Evolutionary conservation across 768 basidiomycete genomes (phyloP).

Genomic region (Leccinellum luteum): DNA sequence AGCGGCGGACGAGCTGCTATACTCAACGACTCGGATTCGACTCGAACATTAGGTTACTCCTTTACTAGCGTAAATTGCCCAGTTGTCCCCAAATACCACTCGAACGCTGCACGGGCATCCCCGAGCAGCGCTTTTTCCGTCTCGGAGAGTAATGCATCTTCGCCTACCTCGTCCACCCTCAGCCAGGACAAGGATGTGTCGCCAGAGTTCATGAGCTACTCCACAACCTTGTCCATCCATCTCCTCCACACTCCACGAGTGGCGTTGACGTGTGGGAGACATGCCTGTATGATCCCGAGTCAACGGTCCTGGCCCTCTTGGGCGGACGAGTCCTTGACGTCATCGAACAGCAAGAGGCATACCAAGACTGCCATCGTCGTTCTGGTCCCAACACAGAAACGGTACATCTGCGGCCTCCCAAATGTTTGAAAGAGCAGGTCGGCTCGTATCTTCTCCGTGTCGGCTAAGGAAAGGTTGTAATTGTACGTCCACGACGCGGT

Average conservation of each 20-base stretch:
- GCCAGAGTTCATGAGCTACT: constrained; percentile 11
- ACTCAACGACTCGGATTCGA: neutral
- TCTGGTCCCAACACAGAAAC: constrained; percentile 17
- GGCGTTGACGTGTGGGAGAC: constrained; percentile 15
- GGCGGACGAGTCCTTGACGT: constrained; percentile 3
- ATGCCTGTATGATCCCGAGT: constrained; percentile 12
- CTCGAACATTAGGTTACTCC: too few relatives aligned
- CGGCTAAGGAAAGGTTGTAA: constrained; percentile 31
- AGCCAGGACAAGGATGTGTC: constrained; percentile 9
- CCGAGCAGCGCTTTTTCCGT: constrained; percentile 14
- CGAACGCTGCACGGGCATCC: constrained; percentile 22
- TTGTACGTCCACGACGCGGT: constrained; percentile 32
- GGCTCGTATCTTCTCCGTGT: constrained; percentile 26
- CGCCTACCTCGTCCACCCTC: constrained; percentile 1
- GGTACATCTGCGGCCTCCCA: constrained; percentile 10
- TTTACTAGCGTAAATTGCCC: constrained; percentile 7
- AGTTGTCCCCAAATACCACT: constrained; percentile 17
- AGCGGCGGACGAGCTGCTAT: too few relatives aligned
- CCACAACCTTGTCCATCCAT: constrained; percentile 23
- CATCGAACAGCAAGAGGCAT: constrained; percentile 17
- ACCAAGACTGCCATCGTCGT: constrained; percentile 20
- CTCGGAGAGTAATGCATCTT: constrained; percentile 1
- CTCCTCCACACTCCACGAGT: constrained; percentile 18
- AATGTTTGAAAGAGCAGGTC: constrained; percentile 16
- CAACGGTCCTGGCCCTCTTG: constrained; percentile 18